Evolutionary conservation across 805 yeast genomes (phyloP).

Genomic region (Pichia heedii): DNA sequence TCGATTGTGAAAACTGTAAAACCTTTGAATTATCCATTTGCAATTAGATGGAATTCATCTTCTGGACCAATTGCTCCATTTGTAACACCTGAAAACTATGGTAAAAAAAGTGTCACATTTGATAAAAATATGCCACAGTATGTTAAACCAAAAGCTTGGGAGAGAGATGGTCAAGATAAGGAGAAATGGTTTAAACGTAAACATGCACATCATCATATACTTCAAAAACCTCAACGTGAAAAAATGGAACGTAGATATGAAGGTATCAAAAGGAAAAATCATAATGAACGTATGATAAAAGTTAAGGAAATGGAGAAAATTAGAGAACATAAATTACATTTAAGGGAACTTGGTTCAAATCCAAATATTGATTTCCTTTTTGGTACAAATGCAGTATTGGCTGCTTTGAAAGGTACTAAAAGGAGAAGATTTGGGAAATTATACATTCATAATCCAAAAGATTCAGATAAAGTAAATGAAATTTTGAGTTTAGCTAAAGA

Average conservation of each 20-base stretch:
- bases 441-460: conserved; percentile 33
- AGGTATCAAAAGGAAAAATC: conserved; percentile 5
- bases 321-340: conserved; percentile 10
- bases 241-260: conserved; percentile 8
- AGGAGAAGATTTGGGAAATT: conserved; percentile 47
- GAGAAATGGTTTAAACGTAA: conserved; percentile 53
- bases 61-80: conserved; percentile 23
- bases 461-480: conserved; percentile 25
- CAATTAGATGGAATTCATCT: not conserved
- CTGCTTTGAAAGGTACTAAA: conserved; percentile 52
- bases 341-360: conserved; percentile 21
- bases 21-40: too few relatives aligned
- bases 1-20: too few relatives aligned
- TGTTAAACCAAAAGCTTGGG: conserved; percentile 54
- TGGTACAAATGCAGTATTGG: conserved; percentile 67
- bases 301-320: conserved; percentile 2
- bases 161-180: conserved; percentile 47
- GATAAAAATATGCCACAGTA: conserved; percentile 37
- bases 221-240: conserved; percentile 26
- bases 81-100: not conserved
- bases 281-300: conserved; percentile 12
- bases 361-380: conserved; percentile 60
- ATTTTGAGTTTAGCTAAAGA: conserved; percentile 41
- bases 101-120: conserved; percentile 17
- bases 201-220: conserved; percentile 60